Evolutionary conservation across 1,284 basidiomycete genomes (phyloP).

Genomic region (Ceratobasidium sp.): DNA sequence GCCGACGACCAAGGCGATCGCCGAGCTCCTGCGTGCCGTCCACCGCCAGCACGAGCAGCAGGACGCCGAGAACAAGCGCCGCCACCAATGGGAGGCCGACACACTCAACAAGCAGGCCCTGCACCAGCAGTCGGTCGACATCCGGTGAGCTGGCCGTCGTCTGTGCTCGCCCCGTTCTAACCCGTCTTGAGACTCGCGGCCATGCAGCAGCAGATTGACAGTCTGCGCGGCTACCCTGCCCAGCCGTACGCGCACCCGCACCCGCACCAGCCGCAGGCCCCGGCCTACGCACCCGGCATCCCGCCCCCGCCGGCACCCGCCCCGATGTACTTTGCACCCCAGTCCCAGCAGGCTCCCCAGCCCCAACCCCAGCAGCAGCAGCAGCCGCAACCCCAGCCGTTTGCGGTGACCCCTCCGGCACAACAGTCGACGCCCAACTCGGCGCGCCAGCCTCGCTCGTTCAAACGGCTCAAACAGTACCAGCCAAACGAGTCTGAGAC

Average conservation of each 20-base stretch:
- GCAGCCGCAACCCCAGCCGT: constrained; percentile 12
- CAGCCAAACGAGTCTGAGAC: constrained; percentile 32
- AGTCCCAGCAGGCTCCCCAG: constrained; percentile 13
- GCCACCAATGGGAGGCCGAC: constrained; percentile 37
- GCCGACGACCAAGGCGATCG: constrained; percentile 34
- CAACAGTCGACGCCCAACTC: constrained; percentile 30
- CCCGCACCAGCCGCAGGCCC: constrained; percentile 27
- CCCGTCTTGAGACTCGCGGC: constrained; percentile 12
- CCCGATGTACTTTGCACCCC: constrained; percentile 30
- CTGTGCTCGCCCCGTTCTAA: background rate
- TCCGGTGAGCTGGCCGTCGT: background rate
- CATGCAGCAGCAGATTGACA: constrained; percentile 38
- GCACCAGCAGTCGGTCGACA: constrained; percentile 40
- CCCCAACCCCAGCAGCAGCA: constrained; percentile 20
- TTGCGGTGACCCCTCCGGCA: constrained; percentile 21
- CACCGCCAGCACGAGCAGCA: constrained; percentile 32
- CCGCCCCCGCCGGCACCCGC: constrained; percentile 14
- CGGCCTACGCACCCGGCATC: constrained; percentile 31
- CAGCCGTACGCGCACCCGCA: constrained; percentile 20
- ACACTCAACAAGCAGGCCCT: constrained; percentile 31
- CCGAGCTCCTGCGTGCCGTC: constrained; percentile 34
- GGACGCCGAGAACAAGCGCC: constrained; percentile 33
- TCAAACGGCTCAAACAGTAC: constrained; percentile 36
- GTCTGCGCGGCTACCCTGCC: constrained; percentile 29
- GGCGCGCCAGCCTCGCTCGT: constrained; percentile 33